Conservation (phyloP, 345 rosid species). For the Salix caprea region DNA sequence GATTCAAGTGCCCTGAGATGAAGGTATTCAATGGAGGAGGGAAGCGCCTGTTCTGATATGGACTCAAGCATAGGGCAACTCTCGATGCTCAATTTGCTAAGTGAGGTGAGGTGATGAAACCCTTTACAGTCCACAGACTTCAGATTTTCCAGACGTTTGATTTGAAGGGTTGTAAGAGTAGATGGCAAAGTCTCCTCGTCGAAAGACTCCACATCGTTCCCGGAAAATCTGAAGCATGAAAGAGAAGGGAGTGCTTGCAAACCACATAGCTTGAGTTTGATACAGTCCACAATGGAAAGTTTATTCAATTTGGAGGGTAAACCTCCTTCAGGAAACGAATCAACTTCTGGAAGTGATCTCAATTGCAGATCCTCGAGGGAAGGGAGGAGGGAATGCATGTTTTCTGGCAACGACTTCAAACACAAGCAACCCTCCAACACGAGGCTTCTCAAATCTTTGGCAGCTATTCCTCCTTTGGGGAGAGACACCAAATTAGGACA, state of each 20-base stretch:
- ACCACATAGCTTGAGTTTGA: conserved; percentile 1
- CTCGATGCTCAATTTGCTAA: not conserved
- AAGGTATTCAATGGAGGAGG: not conserved
- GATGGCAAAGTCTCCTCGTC: conserved; percentile 9
- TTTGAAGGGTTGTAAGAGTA: not conserved
- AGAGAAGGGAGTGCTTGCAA: conserved; percentile 10
- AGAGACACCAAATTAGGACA: not conserved
- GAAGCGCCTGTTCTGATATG: not conserved
- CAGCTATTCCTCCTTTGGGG: not conserved
- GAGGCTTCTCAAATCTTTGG: conserved; percentile 6
- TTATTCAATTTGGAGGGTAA: conserved; percentile 3
- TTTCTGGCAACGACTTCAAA: conserved; percentile 7
- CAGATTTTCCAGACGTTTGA: not conserved
- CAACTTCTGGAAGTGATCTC: conserved; percentile 2
- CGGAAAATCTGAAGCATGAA: not conserved
- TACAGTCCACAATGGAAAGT: not conserved
- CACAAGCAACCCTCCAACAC: not conserved
- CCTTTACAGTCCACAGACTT: not conserved
- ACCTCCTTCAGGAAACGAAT: not conserved
- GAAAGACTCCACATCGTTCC: conserved; percentile 4
- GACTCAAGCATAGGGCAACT: conserved; percentile 6
- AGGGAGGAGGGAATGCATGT: conserved; percentile 5
- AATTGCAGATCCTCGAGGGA: conserved; percentile 9
- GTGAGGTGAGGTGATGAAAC: conserved; percentile 1
- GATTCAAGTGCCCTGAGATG: not conserved